Evolutionary conservation across 2,329 filamentous ascomycete genomes (phyloP), one percentile per base, ranked within the genome.

Genomic region (Arachnopeziza araneosa): DNA sequence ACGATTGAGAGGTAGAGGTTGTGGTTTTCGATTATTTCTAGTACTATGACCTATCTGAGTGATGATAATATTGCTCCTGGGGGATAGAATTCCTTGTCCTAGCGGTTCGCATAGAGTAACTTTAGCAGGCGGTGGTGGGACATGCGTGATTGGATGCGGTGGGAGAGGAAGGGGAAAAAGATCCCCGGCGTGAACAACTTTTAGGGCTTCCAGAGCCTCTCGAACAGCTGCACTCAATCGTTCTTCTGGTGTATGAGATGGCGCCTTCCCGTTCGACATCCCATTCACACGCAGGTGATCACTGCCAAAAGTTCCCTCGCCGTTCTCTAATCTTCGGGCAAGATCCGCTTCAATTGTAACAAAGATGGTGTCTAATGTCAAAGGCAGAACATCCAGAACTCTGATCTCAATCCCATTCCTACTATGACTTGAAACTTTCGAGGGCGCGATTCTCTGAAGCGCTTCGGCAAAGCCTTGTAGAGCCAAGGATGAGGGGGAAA

Each of bases 101-200:
- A 98, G 92, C 9, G 95, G 95, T 73, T 99, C 95, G 72, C 93
- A 98, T n/a, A 96, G 85, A 54, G 90, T 86, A 62, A 98, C 90
- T 75, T 89, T 92, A 50, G 91, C 95, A 0, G 93, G 91, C 50
- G 91, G 90, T 17, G 91, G 84, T 24, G 90, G 86, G 21, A 90
- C 84, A 74, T 96, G 91, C 9, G 92, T 96, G 64, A 96, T 88
- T 14, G 92, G 89, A 74, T 97, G 92, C 1, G 91, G 84, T 9
- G 89, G 85, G 26, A 98, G 79, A 14, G 91, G 90, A 50, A 99
- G 78, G 10, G 83, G 82, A 63, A 89, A 87, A 55, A 93, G 74
- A 73, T 98, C 93, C 22, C 92, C 92, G 0, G 86, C 81, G 69
- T 97, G 95, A 14, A 98, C 85, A 21, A 99, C 82, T 61, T 83